Evolutionary conservation across 1,139 yeast species (phyloP).

Genomic region (Taphrina confusa): DNA sequence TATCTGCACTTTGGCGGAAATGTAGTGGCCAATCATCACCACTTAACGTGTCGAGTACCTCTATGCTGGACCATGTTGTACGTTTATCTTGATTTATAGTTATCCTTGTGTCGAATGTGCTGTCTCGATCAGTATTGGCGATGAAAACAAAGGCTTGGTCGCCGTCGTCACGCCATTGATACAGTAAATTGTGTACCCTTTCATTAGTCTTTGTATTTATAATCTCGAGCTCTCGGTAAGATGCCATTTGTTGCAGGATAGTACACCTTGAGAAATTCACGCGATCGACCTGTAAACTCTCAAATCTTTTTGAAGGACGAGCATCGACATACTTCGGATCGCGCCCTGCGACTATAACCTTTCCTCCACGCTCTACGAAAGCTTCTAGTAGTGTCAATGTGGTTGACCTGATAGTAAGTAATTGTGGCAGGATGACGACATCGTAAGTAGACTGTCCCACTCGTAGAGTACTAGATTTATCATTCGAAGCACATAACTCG

Average conservation of each 20-base stretch:
- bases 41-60: slow-evolving; percentile 13
- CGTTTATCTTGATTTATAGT: background rate
- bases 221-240: slow-evolving; percentile 17
- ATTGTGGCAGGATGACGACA: slow-evolving; percentile 23
- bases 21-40: slow-evolving; percentile 9
- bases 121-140: slow-evolving; percentile 24
- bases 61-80: background rate
- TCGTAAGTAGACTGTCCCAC: slow-evolving; percentile 23
- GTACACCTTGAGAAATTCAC: background rate
- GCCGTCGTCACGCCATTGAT: slow-evolving; percentile 32
- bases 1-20: background rate
- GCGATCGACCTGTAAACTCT: background rate
- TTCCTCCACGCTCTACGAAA: slow-evolving; percentile 22
- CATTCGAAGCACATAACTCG: background rate
- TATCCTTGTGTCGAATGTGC: background rate
- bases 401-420: slow-evolving; percentile 21
- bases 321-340: slow-evolving; percentile 25
- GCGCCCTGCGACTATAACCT: slow-evolving; percentile 23
- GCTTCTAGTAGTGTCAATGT: slow-evolving; percentile 12
- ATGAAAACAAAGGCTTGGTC: slow-evolving; percentile 9
- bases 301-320: background rate
- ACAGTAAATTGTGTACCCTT: slow-evolving; percentile 13
- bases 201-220: background rate
- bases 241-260: background rate
- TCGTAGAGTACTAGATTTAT: background rate